These are phyloP conservation scores for Cokeromyces recurvatus DNA, from an alignment of 371 early-diverging fungal species.

Conservation along the genomic window DNA sequence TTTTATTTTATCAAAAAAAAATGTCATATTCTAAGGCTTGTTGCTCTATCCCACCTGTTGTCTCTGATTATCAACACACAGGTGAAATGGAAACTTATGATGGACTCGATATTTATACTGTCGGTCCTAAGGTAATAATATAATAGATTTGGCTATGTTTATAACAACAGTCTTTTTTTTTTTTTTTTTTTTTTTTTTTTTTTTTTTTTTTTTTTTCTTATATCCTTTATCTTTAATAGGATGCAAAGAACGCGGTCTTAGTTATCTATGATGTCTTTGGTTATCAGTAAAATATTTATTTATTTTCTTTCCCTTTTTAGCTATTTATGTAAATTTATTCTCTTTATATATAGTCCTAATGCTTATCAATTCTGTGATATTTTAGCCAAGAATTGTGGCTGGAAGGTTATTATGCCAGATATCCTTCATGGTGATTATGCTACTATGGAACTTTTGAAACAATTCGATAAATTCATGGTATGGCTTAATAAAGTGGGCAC, in stretches of 20 bases:
- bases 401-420: constrained; percentile 65
- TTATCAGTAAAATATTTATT: constrained; percentile 20
- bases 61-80: constrained; percentile 46
- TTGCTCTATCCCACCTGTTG: constrained; percentile 62
- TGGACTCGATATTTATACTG: constrained; percentile 35
- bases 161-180: background rate
- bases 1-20: background rate
- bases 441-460: constrained; percentile 11
- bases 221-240: too few species aligned
- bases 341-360: constrained; percentile 24
- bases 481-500: constrained; percentile 40
- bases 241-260: constrained; percentile 43
- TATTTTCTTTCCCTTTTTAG: background rate
- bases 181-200: too few species aligned
- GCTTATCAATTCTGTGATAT: constrained; percentile 64
- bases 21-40: constrained; percentile 58
- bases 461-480: constrained; percentile 18
- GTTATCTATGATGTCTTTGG: constrained; percentile 50
- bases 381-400: constrained; percentile 50
- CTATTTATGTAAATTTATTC: background rate
- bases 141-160: background rate
- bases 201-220: too few species aligned
- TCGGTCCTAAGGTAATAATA: constrained; percentile 29
- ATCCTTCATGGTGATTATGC: constrained; percentile 54
- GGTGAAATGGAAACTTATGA: constrained; percentile 45